Evolutionary conservation across 495 filamentous ascomycete species (phyloP).

Genomic region (Achaetomiella virescens): DNA sequence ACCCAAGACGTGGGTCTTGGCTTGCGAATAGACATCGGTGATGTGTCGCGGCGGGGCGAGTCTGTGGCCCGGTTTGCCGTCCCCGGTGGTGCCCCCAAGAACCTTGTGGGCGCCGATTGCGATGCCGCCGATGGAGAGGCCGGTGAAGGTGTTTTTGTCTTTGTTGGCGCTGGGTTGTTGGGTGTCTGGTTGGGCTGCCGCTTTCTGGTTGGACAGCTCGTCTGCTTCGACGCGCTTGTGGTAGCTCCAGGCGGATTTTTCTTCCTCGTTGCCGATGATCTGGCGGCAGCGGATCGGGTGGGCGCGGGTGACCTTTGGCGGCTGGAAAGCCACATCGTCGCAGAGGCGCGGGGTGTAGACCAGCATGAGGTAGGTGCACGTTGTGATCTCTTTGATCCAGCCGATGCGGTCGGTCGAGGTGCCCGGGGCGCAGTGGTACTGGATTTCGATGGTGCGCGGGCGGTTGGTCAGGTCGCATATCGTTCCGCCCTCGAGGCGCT

Average conservation of each 20-base stretch:
- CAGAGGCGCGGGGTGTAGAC: slow-evolving; percentile 91
- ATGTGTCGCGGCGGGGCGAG: slow-evolving; percentile 34
- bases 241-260: slow-evolving; percentile 51
- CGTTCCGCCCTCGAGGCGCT: slow-evolving; percentile 78
- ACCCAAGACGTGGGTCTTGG: background rate
- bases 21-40: slow-evolving; percentile 8
- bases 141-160: slow-evolving; percentile 21
- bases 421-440: slow-evolving; percentile 89
- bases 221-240: slow-evolving; percentile 48
- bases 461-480: slow-evolving; percentile 87
- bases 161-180: slow-evolving; percentile 4
- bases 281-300: slow-evolving; percentile 72
- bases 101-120: slow-evolving; percentile 51
- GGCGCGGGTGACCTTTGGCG: slow-evolving; percentile 72
- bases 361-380: slow-evolving; percentile 91
- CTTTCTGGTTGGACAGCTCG: slow-evolving; percentile 39
- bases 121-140: slow-evolving; percentile 42
- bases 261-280: slow-evolving; percentile 53
- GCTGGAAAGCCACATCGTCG: slow-evolving; percentile 85
- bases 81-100: slow-evolving; percentile 19
- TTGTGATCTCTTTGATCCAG: slow-evolving; percentile 92
- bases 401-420: slow-evolving; percentile 70
- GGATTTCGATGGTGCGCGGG: slow-evolving; percentile 75
- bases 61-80: slow-evolving; percentile 32
- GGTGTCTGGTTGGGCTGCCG: slow-evolving; percentile 17